phyloP scores from a whole-genome alignment of 192 early-diverging fungal species.

The Paraglomus brasilianum region DNA sequence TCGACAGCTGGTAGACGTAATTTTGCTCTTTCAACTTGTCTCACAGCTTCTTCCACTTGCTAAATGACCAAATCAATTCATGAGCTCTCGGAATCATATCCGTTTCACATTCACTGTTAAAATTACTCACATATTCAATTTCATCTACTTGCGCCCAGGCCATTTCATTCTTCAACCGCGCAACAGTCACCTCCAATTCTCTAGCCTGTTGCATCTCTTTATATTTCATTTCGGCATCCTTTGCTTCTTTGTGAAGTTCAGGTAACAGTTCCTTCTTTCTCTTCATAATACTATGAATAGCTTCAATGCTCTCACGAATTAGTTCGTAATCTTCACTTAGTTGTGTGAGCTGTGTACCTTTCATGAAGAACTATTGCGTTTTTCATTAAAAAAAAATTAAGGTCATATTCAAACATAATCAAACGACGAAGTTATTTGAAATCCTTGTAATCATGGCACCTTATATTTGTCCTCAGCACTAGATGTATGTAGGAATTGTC shows the following conservation, averaged over 20 bases:
- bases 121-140: slow-evolving; percentile 43
- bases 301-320: slow-evolving; percentile 58
- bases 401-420: slow-evolving; percentile 5
- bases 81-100: background rate
- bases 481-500: slow-evolving; percentile 82
- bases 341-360: slow-evolving; percentile 82
- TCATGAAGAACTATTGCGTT: slow-evolving; percentile 72
- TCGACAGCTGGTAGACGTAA: background rate
- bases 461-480: slow-evolving; percentile 87
- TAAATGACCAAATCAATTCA: background rate
- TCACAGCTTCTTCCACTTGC: background rate
- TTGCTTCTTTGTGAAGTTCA: slow-evolving; percentile 66
- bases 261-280: slow-evolving; percentile 67
- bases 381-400: no score
- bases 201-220: slow-evolving; percentile 66
- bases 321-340: slow-evolving; percentile 70
- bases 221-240: slow-evolving; percentile 62
- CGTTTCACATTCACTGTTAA: background rate
- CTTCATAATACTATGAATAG: slow-evolving; percentile 50
- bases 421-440: background rate
- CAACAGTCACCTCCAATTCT: slow-evolving; percentile 54
- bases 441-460: no score
- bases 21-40: background rate
- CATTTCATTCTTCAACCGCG: slow-evolving; percentile 62
- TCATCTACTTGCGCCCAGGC: slow-evolving; percentile 75